phyloP scores from a whole-genome alignment of 2,329 filamentous ascomycete genomes.

The Fusarium sp. region DNA sequence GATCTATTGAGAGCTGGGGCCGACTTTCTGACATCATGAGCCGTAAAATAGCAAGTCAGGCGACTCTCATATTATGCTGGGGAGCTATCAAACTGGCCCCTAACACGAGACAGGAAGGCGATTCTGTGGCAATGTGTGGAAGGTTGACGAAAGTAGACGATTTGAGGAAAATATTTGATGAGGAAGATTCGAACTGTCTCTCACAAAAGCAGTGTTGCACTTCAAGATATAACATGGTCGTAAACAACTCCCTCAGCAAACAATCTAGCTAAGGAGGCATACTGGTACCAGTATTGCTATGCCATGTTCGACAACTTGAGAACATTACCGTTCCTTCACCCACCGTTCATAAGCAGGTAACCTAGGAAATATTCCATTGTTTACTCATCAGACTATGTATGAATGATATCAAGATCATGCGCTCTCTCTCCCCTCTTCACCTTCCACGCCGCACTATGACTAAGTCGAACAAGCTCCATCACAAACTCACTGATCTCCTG shows the following conservation, averaged over 20 bases:
- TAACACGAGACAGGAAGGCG: background rate
- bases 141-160: no score
- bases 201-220: no score
- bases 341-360: accelerated
- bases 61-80: background rate
- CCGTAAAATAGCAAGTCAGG: background rate
- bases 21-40: background rate
- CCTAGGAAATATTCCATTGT: accelerated
- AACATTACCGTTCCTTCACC: no score
- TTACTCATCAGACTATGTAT: background rate
- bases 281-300: no score
- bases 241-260: no score
- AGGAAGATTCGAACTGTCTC: no score
- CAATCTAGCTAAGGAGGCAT: no score
- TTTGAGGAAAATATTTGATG: no score
- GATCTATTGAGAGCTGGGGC: background rate
- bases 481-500: constrained; percentile 36
- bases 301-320: no score
- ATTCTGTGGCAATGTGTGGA: no score
- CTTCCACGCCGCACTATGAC: constrained; percentile 36
- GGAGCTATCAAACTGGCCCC: accelerated
- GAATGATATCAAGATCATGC: constrained; percentile 34
- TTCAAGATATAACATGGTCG: no score
- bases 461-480: constrained; percentile 34
- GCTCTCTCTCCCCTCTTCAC: constrained; percentile 29